Evolutionary conservation across 192 early-diverging fungal species (phyloP), one percentile per base, ranked within the genome.

Genomic region (Lunasporangiospora selenospora): DNA sequence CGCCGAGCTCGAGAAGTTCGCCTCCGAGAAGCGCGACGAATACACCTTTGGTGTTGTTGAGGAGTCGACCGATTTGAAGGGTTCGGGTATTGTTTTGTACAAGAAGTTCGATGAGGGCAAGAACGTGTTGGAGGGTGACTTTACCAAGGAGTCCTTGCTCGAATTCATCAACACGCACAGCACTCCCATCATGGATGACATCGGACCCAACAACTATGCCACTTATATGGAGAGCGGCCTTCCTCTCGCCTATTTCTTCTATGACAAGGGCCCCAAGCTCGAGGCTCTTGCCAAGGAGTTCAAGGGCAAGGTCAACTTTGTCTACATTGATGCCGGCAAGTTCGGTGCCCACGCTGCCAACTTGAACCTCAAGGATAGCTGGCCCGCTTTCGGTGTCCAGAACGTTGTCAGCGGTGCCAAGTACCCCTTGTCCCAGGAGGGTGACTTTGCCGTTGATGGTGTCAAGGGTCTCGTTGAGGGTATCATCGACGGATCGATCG

Each of bases 321-420:
- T 94, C 65, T 90, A 93, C 78, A 92, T 96, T 49, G 93, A 99
- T 58, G 93, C 90, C 39, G 67, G 29, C 78, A 89, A 94, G 75
- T 98, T 87, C 79, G 89, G 88, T 47, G 83, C 78, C 34, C 95
- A 97, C 78, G 96, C 92, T 43, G 82, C 89, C 49, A 92, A 92
- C 77, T 81, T 98, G 45, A 92, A 90, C 81, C 78, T 99, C 44
- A 92, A 95, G 85, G 88, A 93, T 71, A 63, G 80, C 57, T 99
- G 92, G 92, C 97, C 97, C 47, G 93, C 95, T 19, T 88, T 99
- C 65, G 95, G 85, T 59, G 87, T 99, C 77, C 92, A 95, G 82
- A 81, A 89, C 64, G 82, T 89, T 49, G 77, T 79, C 42, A 84
- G 77, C 64, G 82, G 88, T 53, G 67, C 83, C 62, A 97, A 98